phyloP scores from a whole-genome alignment of 192 early-diverging fungal species.

The Fimicolochytrium jonesii region DNA sequence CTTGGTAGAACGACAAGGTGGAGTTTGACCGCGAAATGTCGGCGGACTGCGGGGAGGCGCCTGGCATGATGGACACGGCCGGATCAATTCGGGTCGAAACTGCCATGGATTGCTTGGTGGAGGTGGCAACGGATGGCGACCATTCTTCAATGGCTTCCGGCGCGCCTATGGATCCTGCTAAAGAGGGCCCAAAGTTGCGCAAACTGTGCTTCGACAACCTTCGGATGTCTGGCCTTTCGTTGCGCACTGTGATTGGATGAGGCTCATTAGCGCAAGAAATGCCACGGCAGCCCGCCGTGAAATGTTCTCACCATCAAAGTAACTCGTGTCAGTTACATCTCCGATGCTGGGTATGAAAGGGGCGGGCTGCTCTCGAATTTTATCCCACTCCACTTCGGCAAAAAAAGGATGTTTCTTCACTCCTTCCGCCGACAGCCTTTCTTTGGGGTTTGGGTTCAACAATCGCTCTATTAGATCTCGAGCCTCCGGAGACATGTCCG shows the following conservation, averaged over 20 bases:
- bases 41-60: slow-evolving; percentile 1
- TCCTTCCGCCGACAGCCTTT: slow-evolving; percentile 59
- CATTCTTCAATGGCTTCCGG: too few species aligned
- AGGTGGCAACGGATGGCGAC: background rate
- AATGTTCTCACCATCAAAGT: slow-evolving; percentile 70
- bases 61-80: background rate
- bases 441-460: slow-evolving; percentile 67
- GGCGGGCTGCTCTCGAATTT: slow-evolving; percentile 69
- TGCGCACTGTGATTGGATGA: slow-evolving; percentile 44
- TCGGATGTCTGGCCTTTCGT: slow-evolving; percentile 74
- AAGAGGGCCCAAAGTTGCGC: slow-evolving; percentile 11
- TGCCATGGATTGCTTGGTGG: background rate
- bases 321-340: slow-evolving; percentile 84
- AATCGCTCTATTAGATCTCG: slow-evolving; percentile 70
- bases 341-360: slow-evolving; percentile 81
- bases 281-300: background rate
- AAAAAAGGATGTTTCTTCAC: slow-evolving; percentile 74
- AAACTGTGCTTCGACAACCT: slow-evolving; percentile 50
- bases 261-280: background rate
- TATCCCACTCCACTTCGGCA: slow-evolving; percentile 69
- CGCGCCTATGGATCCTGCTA: background rate
- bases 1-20: slow-evolving; percentile 20
- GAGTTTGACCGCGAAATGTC: background rate
- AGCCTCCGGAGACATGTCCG: slow-evolving; percentile 54
- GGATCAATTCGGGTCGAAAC: background rate